Percentiles rank a stretch among this genome's conserved stretches.
phyloP scores from a whole-genome alignment of 139 green algal genomes.

The Coccomyxa sp. region DNA sequence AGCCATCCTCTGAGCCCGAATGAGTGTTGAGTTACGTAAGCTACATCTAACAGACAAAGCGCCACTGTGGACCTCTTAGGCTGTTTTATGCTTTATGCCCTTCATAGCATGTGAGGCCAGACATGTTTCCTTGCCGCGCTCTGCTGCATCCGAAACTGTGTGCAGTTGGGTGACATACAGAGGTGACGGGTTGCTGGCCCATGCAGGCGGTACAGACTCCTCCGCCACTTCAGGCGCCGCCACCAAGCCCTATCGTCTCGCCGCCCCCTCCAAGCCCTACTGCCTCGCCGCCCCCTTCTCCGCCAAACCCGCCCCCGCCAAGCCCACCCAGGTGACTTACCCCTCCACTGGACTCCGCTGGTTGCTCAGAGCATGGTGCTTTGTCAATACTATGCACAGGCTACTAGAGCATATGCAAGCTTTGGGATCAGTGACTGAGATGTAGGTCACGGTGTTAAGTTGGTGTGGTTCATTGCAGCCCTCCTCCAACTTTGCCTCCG shows the following conservation, averaged over 20 bases:
- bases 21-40: background rate
- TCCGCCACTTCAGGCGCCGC: background rate
- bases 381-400: background rate
- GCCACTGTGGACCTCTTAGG: too few relatives aligned
- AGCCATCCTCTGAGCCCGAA: background rate
- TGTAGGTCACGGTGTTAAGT: too few relatives aligned
- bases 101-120: too few relatives aligned
- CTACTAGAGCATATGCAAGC: background rate
- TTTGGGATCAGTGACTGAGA: too few relatives aligned
- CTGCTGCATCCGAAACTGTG: too few relatives aligned
- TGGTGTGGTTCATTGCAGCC: too few relatives aligned
- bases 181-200: too few relatives aligned
- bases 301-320: background rate
- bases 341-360: background rate
- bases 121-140: too few relatives aligned
- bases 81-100: too few relatives aligned
- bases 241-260: background rate
- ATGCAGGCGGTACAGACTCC: too few relatives aligned
- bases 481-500: background rate
- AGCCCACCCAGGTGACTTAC: background rate
- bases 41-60: too few relatives aligned
- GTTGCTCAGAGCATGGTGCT: background rate
- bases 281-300: background rate
- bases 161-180: too few relatives aligned
- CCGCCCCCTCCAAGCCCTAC: background rate